Evolutionary conservation across 1,284 basidiomycete genomes (phyloP), one percentile per base, ranked within the genome.

Genomic region (Golubevia pallescens): DNA sequence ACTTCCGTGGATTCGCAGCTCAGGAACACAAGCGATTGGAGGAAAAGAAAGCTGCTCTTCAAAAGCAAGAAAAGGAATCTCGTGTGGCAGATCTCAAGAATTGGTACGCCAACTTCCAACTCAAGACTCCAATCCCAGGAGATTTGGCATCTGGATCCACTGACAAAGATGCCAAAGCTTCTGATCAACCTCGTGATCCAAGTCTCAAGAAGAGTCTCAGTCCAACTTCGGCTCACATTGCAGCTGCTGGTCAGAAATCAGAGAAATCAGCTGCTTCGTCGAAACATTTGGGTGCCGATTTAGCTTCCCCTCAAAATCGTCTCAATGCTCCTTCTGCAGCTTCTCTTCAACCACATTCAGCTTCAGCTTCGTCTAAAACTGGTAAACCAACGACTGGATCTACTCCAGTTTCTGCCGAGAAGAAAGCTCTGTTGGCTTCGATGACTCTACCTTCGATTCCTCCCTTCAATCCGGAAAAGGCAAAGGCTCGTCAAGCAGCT

Each of bases 361-460:
- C 54, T 56, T 56, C 54, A 32, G 54, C 54, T 21, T 13, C 7
- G 10, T 5, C 13, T 21, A 13, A 6, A 7, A 32, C 54, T 28
- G 54, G 20, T 7, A n/a, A n/a, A n/a, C n/a, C n/a, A n/a, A n/a
- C n/a, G n/a, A n/a, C n/a, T n/a, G n/a, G n/a, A n/a, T n/a, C n/a
- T n/a, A 56, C 54, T 21, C 54, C 54, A 13, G 54, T 28, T 58
- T 69, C 74, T n/a, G 73, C 75, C 21, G 71, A 78, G 34, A 70
- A 72, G 53, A 75, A 77, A 60, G 69, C 70, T 2, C 72, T 74
- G 69, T 63, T 80, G 20, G 68, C 75, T 13, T 71, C 71, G 65
- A 81, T 81, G 75, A 74, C 73, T 23, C 77, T 81, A 51, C 72
- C 79, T 24, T 71, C 73, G 64, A 83, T 83, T 20, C 78, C 78